Evolutionary conservation across 805 yeast species (phyloP), one percentile per base, ranked within the genome.

Genomic region (Ogataea nitratoaversa): DNA sequence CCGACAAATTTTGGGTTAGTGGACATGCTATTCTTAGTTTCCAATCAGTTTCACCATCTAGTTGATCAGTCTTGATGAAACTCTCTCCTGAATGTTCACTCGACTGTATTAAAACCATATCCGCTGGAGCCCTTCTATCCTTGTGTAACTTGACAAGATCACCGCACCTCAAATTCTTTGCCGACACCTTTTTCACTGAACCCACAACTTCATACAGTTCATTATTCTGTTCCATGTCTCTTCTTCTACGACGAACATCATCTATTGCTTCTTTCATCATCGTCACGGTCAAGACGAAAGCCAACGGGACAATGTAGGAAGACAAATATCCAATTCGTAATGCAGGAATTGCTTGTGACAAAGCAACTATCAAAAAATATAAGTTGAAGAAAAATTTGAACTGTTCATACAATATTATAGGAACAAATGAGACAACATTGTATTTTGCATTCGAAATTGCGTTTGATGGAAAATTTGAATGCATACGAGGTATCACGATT

Each of bases 1-100:
- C 64, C 11, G 76, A 62, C 32, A 77, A 50, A 27, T 61, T 61
- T 57, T 91, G 98, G 1, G 96, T 86, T 22, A 79, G 54, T 11
- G 80, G 72, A 35, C 82, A 74, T 0, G 96, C 93, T 29, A 86
- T 66, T 53, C 99, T 71, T 40, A 93, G 69, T 60, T 93, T 93
- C 99, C 99, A 93, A 65, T 93, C 99, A 5, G 99, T 93, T 62
- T 93, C 99, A 57, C 99, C 99, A 62, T 93, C 99, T 37, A 93
- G 70, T 65, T 93, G 99, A 67, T 93, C 99, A 0, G 99, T 93
- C 54, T 95, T 85, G 48, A 93, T 86, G 54, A 95, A 93, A 2
- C 90, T 75, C 57, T 93, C 99, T 7, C 96, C 97, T 3, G 75
- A 71, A 3, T 68, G 63, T 57, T 87, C 96, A 41, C 88, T 80